Base-by-base conservation (phyloP, 2,329 filamentous ascomycete species). In the Sclerotinia spermophila region DNA sequence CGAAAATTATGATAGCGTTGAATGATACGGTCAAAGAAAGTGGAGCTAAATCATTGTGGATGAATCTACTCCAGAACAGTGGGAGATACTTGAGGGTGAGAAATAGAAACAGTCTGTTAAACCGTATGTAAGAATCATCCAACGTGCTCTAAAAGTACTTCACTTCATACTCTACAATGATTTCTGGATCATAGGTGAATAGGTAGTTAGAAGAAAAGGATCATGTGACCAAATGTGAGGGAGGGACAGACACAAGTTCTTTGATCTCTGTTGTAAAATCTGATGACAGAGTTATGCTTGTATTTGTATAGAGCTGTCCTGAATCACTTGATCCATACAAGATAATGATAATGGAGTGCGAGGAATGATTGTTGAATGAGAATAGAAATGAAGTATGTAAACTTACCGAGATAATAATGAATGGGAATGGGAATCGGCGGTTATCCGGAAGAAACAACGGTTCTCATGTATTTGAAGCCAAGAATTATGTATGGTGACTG, bases 371-470 rank as follows among this genome's bases (percentile, higher is more conserved):
- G 35, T 21, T 48, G 38, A 66, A 30, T 30, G 8, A 30, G 35
- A 30, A 53, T 27, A 53, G 35, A 66, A 53, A 27, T 53, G 45
- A 53, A 42, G n/a, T 38, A 21, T 51, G 30, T 53, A 30, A 40
- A 66, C 62, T 66, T 66, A 66, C 62, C 62, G 62, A 66, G 62
- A 55, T 17, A 19, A 53, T 48, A 38, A 53, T 24, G 33, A 5
- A 66, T 66, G 45, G 45, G 27, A 30, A 53, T n/a, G 45, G 38
- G 27, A 40, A 19, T 21, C 33, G 30, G 61, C 35, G 44, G 17
- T 65, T 19, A 27, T 27, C 33, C 44, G 33, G 38, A 38, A 38
- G 44, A 65, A 38, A 33, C 8, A 40, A 42, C 55, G 30, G 5
- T 40, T 66, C 35, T 30, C 35, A 40, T 33, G 24, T 66, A 7